Conservation (phyloP, 371 early-diverging fungal genomes). For the Mortierella sp. region DNA sequence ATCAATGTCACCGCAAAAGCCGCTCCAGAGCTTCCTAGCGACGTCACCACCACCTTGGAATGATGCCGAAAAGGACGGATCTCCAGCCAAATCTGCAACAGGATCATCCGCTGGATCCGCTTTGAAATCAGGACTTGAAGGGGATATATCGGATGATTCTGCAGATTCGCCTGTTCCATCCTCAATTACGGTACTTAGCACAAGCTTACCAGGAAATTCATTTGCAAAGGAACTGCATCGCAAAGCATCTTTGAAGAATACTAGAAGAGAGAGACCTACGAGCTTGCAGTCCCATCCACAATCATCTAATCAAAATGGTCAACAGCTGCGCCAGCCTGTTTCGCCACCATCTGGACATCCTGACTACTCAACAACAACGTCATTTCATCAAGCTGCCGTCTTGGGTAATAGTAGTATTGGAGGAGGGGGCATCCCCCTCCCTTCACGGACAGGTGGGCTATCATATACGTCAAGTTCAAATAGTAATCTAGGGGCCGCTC, state of each 20-base stretch:
- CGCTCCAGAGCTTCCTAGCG: slow-evolving; percentile 72
- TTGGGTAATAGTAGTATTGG: slow-evolving; percentile 40
- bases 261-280: slow-evolving; percentile 13
- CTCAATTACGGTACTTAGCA: slow-evolving; percentile 73
- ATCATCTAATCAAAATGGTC: background rate
- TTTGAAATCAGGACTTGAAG: slow-evolving; percentile 34
- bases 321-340: slow-evolving; percentile 10
- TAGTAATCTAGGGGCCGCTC: background rate
- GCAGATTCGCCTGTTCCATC: slow-evolving; percentile 59
- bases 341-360: slow-evolving; percentile 15
- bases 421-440: slow-evolving; percentile 44
- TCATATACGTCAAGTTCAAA: slow-evolving; percentile 4
- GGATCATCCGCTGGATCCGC: slow-evolving; percentile 46
- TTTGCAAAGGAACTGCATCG: slow-evolving; percentile 53
- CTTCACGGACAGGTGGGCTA: slow-evolving; percentile 3
- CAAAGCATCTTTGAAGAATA: slow-evolving; percentile 49
- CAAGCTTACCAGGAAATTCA: slow-evolving; percentile 70
- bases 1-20: slow-evolving; percentile 61
- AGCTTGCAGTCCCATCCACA: slow-evolving; percentile 22
- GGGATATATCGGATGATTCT: slow-evolving; percentile 32
- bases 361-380: slow-evolving; percentile 32
- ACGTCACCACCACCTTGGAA: slow-evolving; percentile 79
- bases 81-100: slow-evolving; percentile 28
- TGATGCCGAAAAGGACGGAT: slow-evolving; percentile 59
- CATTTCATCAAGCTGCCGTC: slow-evolving; percentile 50